Base-by-base conservation (phyloP, 495 filamentous ascomycete genomes). In the Penicillium crystallinum region DNA sequence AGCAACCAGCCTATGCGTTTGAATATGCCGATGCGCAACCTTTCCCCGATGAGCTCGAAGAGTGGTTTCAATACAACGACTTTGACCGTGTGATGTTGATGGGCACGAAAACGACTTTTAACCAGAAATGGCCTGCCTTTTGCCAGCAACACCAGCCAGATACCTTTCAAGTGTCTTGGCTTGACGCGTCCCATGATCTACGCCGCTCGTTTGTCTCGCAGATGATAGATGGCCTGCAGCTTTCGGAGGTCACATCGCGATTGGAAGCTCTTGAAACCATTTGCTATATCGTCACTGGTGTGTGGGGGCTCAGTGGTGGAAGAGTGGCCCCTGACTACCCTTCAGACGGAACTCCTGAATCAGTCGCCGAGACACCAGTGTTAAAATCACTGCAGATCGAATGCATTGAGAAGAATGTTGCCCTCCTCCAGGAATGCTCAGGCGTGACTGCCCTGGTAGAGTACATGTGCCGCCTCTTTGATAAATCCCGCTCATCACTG, bases 51-150 rank as follows among this genome's bases (percentile, higher is more conserved):
- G 93, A 98, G 72, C 74, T 97, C 18, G 89, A 96, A 58, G 93
- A 97, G 69, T 97, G 91, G 92, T 98, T 98, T 67, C 79, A 83
- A 41, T 97, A 98, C 70, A 78, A 73, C 40, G 87, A 91, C 52
- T 90, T 88, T 67, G 87, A 90, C 51, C 79, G 87, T 39, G 72
- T 69, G 38, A 77, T 79, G 74, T 69, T 93, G 42, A 76, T 84
- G 36, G 76, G 81, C 33, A 83, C 86, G 30, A 89, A 88, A 59
- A 68, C 80, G 21, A 83, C 82, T 3, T 96, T 95, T 60, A 77
- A 88, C 42, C 76, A 77, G 53, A 75, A 80, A 58, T 88, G 84
- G 84, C 59, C 56, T 33, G 66, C 68, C 12, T 83, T 79, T 49
- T 72, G 46, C 64, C 63, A 62, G 25, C 55, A 57, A 23, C 56